Evolutionary conservation across 805 yeast genomes (phyloP), one percentile per base, ranked within the genome.

Genomic region (Naumovozyma baii): DNA sequence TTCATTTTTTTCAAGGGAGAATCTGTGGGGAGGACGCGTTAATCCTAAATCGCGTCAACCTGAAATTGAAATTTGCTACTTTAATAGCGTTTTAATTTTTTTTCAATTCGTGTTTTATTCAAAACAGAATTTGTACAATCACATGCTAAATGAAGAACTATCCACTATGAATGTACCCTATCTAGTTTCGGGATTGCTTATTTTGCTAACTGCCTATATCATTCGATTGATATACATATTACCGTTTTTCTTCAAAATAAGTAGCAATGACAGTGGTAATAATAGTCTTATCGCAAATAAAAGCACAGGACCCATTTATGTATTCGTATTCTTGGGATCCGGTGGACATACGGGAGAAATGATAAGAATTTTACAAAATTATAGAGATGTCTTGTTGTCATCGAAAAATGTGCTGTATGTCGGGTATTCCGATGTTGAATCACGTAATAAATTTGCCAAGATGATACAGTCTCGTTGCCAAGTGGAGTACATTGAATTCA

Each of bases 291-390:
- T 28, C 16, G 34, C 12, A 3, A 32, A 33, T 8, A 22, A 39
- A 15, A 19, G 14, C 2, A 30, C 30, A 7, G 26, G 26, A 20
- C 51, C 47, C 5, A 33, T 54, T 4, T 61, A 59, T 33, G 42
- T 75, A 18, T 70, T 83, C 72, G 65, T 83, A 0, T 68, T 86
- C n/a, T 62, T 90, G 9, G 97, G 97, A 0, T 86, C 96, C 0
- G 98, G 98, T 2, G 97, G 96, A 2, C 97, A 87, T 53, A 87
- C 96, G 0, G 96, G 96, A 1, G 96, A 90, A 59, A 85, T 90
- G 94, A 58, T 88, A n/a, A 66, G 88, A 18, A 66, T 90, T 14
- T 56, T 85, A 8, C 44, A 55, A 3, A 56, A 58, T 5, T 63
- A 72, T 30, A 50, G 61, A 37, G 47, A 59, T 8, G 54, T 69